Base-by-base conservation (phyloP, 1,284 basidiomycete species). In the Trametes pubescens region DNA sequence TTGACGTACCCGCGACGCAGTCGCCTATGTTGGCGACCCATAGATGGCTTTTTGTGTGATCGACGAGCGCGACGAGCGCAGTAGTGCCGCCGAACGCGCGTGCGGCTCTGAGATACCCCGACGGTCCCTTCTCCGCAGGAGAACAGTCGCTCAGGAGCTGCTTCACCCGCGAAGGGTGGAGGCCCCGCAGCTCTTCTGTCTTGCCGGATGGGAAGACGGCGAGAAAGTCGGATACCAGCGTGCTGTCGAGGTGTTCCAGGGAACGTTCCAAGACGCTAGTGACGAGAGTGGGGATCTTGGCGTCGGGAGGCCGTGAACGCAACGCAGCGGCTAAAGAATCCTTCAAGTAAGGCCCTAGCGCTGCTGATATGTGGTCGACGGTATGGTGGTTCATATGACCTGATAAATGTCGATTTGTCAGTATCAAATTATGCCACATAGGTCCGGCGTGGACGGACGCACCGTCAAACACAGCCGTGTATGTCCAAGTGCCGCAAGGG, bases 11-110 rank as follows among this genome's bases (percentile, higher is more conserved):
- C 75, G 88, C 88, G 71, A 83, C 82, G 69, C 86, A 87, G 73
- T 90, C 85, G 16, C 88, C 88, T 37, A 91, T 76, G 73, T 86
- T 89, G n/a, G 83, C 85, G 43, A 89, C 77, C 88, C 88, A 90
- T 13, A 91, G 66, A 66, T 86, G 81, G 55, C 76, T 78, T 55
- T 75, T 79, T 11, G 71, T 65, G 5, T 86, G 84, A 73, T 90
- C 86, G 40, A 82, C 74, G 40, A 90, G 73, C 22, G 86, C 79
- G 46, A 89, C 71, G 37, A 91, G 76, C 24, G 84, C 84, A 0
- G 89, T 90, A n/a, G 82, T 80, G 32, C 89, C 89, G 47, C 87
- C 82, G 65, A 88, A 83, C 71, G 85, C 86, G 34, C 82, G 80
- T 35, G 80, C 71, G 57, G 81, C 75, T 34, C 78, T 75, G 22